Evolutionary conservation across 257 asterid species (phyloP).

Genomic region (Knoxia roxburghii): DNA sequence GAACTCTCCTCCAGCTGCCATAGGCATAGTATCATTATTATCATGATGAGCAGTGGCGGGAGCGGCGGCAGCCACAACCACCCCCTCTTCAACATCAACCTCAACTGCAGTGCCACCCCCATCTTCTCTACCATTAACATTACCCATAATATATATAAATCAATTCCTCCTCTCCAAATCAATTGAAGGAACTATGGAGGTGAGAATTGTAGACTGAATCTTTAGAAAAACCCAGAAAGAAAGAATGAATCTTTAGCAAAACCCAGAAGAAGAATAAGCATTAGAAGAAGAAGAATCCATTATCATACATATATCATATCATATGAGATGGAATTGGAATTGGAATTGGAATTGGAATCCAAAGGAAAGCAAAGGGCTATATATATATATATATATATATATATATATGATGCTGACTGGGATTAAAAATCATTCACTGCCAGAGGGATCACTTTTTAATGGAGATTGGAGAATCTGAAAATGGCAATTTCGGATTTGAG

Average conservation of each 20-base stretch:
- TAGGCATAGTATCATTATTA: constrained; percentile 25
- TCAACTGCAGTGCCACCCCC: constrained; percentile 43
- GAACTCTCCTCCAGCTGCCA: constrained; percentile 26
- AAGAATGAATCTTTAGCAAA: constrained; percentile 4
- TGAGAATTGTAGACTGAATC: neutral
- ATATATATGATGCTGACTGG: constrained; percentile 1
- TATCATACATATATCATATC: neutral
- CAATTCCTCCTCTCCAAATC: neutral
- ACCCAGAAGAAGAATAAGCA: constrained; percentile 8
- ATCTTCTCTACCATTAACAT: constrained; percentile 85
- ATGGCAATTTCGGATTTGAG: too few relatives aligned
- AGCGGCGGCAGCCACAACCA: neutral
- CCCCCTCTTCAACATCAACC: constrained; percentile 30
- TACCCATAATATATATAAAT: constrained; percentile 46
- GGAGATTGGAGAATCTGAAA: neutral
- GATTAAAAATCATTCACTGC: neutral
- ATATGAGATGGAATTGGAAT: neutral
- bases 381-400: neutral
- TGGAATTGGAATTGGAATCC: too few relatives aligned
- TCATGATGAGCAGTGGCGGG: neutral
- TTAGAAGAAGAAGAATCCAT: neutral
- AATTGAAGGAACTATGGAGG: neutral
- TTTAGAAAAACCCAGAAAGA: too few relatives aligned
- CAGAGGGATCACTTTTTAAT: neutral
- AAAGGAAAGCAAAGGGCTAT: neutral